Evolutionary conservation across 2,329 filamentous ascomycete species (phyloP).

Genomic region (Epichloe uncinata): DNA sequence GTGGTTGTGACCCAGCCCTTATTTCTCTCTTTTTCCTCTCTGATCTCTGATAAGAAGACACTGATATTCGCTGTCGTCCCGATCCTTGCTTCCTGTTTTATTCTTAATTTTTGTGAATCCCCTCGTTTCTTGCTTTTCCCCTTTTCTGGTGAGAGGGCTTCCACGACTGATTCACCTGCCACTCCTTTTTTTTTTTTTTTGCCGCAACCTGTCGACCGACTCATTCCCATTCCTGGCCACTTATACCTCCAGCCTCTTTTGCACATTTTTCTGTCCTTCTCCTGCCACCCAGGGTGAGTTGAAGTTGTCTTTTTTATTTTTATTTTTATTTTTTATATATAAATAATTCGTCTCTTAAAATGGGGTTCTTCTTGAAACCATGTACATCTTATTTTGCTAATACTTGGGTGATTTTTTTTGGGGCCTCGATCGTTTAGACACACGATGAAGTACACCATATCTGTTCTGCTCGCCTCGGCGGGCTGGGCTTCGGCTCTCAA

Average conservation of each 20-base stretch:
- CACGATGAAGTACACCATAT: slow-evolving; percentile 20
- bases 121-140: background rate
- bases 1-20: background rate
- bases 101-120: background rate
- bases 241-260: background rate
- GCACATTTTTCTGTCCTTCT: background rate
- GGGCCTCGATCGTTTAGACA: background rate
- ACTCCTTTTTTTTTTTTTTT: slow-evolving; percentile 3
- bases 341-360: no score
- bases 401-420: no score
- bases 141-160: slow-evolving; percentile 2
- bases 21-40: background rate
- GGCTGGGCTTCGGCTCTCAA: slow-evolving; percentile 18
- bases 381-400: background rate
- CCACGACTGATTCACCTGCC: slow-evolving; percentile 2
- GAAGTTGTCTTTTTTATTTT: background rate
- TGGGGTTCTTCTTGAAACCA: no score
- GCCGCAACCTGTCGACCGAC: background rate
- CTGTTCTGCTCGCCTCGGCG: slow-evolving; percentile 15
- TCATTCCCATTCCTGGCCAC: background rate
- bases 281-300: background rate
- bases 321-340: no score
- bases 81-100: background rate
- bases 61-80: background rate
- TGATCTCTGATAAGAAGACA: background rate